Evolutionary conservation across 202 grass and related monocot genomes (phyloP).

Genomic region (Panicum hallii): DNA sequence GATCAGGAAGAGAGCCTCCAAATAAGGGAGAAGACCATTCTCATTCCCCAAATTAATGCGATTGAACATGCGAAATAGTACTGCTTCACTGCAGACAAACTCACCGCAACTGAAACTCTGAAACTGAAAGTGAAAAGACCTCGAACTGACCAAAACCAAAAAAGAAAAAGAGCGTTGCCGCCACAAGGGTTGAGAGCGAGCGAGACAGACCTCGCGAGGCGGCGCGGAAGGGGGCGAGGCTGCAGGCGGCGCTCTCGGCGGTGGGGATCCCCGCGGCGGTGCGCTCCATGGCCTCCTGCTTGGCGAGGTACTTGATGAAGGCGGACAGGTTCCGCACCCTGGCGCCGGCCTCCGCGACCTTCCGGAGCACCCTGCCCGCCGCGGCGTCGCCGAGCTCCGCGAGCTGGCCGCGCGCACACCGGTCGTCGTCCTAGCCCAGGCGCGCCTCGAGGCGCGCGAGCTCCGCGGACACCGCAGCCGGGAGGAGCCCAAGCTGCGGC

Average conservation of each 20-base stretch:
- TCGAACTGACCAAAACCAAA: not conserved
- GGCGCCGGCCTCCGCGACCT: conserved; percentile 12
- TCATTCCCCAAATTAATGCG: too few relatives aligned
- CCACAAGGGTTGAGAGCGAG: not conserved
- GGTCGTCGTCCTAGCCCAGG: conserved; percentile 20
- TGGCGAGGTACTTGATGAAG: conserved; percentile 47
- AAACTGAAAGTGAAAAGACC: too few relatives aligned
- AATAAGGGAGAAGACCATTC: too few relatives aligned
- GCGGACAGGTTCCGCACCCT: conserved; percentile 41
- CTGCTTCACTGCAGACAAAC: too few relatives aligned
- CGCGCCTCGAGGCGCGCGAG: conserved; percentile 45
- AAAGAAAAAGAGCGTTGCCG: not conserved
- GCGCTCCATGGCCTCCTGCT: conserved; percentile 19
- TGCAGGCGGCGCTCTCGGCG: conserved; percentile 30
- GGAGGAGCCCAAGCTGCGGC: not conserved
- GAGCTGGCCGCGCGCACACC: conserved; percentile 40
- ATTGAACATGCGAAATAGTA: too few relatives aligned
- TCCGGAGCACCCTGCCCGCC: conserved; percentile 42
- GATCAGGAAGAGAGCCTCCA: too few relatives aligned
- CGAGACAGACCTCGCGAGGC: not conserved
- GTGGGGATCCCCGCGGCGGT: conserved; percentile 43
- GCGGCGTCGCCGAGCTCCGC: conserved; percentile 46
- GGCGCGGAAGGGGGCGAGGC: not conserved
- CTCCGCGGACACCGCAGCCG: conserved; percentile 32
- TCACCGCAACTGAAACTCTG: too few relatives aligned